Conservation (phyloP, 2,329 filamentous ascomycete species). For the Nemania sp. region DNA sequence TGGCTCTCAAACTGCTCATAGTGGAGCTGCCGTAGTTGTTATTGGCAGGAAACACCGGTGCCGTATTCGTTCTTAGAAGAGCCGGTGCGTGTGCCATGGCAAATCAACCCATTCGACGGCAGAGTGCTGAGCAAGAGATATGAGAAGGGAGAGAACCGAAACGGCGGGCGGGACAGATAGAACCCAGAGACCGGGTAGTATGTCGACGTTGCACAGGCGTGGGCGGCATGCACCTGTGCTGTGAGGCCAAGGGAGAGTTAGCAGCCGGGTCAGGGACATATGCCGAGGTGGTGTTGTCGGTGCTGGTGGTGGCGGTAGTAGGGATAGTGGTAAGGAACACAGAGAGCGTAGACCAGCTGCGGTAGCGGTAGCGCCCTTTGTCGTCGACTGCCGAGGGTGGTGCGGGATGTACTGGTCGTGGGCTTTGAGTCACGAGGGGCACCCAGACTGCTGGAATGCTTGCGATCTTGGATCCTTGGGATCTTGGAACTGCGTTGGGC, state of each 20-base stretch:
- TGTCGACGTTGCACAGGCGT: background rate
- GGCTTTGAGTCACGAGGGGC: constrained; percentile 20
- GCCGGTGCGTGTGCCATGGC: constrained; percentile 62
- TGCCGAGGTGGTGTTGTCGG: constrained; percentile 2
- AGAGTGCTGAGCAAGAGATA: background rate
- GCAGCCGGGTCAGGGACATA: no score
- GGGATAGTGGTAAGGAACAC: background rate
- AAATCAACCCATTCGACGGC: constrained; percentile 39
- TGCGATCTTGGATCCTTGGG: no score
- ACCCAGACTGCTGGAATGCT: constrained; percentile 21
- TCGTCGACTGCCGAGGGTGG: constrained; percentile 7
- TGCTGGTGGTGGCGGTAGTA: background rate
- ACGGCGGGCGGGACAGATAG: background rate
- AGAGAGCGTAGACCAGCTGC: no score
- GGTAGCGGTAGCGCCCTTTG: constrained; percentile 17
- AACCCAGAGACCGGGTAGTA: background rate
- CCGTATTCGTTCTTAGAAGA: constrained; percentile 61
- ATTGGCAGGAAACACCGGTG: constrained; percentile 56
- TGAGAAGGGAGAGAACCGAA: background rate
- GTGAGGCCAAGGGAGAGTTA: constrained; percentile 7
- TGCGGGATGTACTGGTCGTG: constrained; percentile 13
- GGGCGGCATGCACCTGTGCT: constrained; percentile 4
- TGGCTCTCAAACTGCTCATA: constrained; percentile 60
- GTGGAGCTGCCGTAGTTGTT: constrained; percentile 51
- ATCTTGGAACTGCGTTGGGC: no score